Conservation (phyloP, 2,329 filamentous ascomycete species). For the Escovopsis sp. region DNA sequence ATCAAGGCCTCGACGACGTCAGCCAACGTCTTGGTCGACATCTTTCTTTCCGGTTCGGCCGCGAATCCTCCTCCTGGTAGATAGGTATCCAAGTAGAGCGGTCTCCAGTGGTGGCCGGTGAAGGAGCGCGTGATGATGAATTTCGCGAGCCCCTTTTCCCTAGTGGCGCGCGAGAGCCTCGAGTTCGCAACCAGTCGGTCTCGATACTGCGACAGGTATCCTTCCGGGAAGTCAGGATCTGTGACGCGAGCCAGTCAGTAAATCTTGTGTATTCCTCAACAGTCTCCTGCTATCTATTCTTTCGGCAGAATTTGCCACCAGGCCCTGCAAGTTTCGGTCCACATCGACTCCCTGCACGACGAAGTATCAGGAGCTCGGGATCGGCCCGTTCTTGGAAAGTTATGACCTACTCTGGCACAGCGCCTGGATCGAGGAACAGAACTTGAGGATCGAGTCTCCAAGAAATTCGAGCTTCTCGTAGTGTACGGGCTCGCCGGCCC, state of each 20-base stretch:
- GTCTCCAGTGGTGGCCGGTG: conserved; percentile 56
- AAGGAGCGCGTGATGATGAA: conserved; percentile 59
- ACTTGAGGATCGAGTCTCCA: conserved; percentile 72
- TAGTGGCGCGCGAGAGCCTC: conserved; percentile 49
- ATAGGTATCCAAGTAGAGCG: conserved; percentile 37
- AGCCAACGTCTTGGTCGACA: conserved; percentile 68
- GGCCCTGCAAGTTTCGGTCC: too few relatives aligned
- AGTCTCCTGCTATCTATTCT: too few relatives aligned
- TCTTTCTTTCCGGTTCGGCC: conserved; percentile 12
- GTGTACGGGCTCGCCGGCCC: conserved; percentile 42
- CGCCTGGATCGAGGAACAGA: conserved; percentile 51
- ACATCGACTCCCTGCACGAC: too few relatives aligned
- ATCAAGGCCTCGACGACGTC: conserved; percentile 80
- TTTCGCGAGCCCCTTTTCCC: conserved; percentile 47
- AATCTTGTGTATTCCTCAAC: too few relatives aligned
- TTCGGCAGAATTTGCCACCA: too few relatives aligned
- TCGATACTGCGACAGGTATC: conserved; percentile 54
- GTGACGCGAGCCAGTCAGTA: conserved; percentile 7
- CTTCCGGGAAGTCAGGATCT: conserved; percentile 61
- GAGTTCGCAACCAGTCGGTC: conserved; percentile 59
- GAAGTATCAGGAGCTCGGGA: too few relatives aligned
- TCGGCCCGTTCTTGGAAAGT: too few relatives aligned
- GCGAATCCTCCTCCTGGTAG: conserved; percentile 8
- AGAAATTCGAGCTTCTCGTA: conserved; percentile 82
- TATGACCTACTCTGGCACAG: conserved; percentile 35